phyloP scores from a whole-genome alignment of 2,329 filamentous ascomycete genomes.

The Parafenestella ontariensis region DNA sequence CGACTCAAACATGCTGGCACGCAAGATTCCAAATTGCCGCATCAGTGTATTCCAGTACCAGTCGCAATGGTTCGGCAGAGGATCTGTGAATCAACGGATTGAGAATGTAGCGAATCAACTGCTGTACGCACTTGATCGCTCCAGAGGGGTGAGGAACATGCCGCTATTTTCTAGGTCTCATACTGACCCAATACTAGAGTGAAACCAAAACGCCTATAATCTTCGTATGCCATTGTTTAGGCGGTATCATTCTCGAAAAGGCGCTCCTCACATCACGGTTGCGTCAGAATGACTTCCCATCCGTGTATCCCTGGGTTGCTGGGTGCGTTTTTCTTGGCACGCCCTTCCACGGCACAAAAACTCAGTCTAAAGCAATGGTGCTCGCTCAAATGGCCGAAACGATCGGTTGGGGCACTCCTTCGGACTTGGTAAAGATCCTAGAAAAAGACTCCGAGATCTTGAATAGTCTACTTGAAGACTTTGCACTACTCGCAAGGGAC shows the following conservation, averaged over 20 bases:
- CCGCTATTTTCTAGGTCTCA: neutral
- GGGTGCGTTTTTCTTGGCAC: constrained; percentile 32
- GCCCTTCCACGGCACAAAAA: constrained; percentile 25
- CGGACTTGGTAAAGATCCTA: constrained; percentile 22
- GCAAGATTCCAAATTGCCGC: constrained; percentile 33
- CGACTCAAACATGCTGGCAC: constrained; percentile 37
- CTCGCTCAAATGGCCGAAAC: constrained; percentile 27
- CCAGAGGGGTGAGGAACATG: constrained; percentile 19
- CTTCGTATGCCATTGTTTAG: constrained; percentile 39
- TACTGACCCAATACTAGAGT: constrained; percentile 16
- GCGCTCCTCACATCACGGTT: constrained; percentile 21
- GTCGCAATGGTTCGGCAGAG: constrained; percentile 40
- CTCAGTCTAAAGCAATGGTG: constrained; percentile 24
- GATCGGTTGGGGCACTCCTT: constrained; percentile 21
- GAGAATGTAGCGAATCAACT: constrained; percentile 34
- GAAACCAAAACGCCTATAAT: constrained; percentile 35
- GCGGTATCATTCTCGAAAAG: constrained; percentile 36
- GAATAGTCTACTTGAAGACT: constrained; percentile 20
- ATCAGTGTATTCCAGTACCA: constrained; percentile 41
- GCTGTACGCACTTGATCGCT: constrained; percentile 22
- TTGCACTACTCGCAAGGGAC: constrained; percentile 21
- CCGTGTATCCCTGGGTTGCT: constrained; percentile 29
- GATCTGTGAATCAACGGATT: constrained; percentile 36
- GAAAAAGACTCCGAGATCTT: constrained; percentile 26
- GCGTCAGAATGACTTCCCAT: constrained; percentile 23